Evolutionary conservation across 192 early-diverging fungal genomes (phyloP), one percentile per base, ranked within the genome.

Genomic region (Coemansia erecta): DNA sequence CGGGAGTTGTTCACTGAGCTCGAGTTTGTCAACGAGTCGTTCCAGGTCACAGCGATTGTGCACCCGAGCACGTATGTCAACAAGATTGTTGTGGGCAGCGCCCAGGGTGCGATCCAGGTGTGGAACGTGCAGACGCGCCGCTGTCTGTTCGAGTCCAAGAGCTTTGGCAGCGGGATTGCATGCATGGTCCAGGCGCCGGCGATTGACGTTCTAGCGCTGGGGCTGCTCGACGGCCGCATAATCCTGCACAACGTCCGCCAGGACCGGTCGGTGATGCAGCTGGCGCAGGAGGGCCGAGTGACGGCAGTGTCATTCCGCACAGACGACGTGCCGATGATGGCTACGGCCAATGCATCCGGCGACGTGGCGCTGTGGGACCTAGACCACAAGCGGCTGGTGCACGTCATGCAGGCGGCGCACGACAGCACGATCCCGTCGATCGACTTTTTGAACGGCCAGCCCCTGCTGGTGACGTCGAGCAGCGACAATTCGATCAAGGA

Each of bases 61-160:
- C 97, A 99, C 59, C 97, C 97, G 21, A 90, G 86, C 81, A 97
- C 97, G 2, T 99, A 98, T 81, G 70, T 99, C 31, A 98, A 99
- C 84, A 99, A 99, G 73, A 81, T 99, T 8, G 78, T 98, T 5
- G 68, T 98, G 14, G 92, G 84, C 22, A 92, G 90, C 63, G 83
- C 81, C 13, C 85, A 98, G 66, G 95, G 94, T 31, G 70, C 80
- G 1, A 82, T 99, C 86, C 91, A 94, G 77, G 81, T 99, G 57
- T 99, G 93, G 93, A 99, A 99, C 73, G 86, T 98, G 64, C 60
- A 75, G 67, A 64, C 62, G 40, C 91, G 89, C 51, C 84, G 83
- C 26, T 73, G 90, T 64, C 66, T 97, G 24, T 91, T 95, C 72
- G 85, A 92, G 51, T 93, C 94, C 76, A 78, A 84, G 68, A 73